Evolutionary conservation across 2,329 filamentous ascomycete species (phyloP), one percentile per base, ranked within the genome.

Genomic region (Triangularia setosa): DNA sequence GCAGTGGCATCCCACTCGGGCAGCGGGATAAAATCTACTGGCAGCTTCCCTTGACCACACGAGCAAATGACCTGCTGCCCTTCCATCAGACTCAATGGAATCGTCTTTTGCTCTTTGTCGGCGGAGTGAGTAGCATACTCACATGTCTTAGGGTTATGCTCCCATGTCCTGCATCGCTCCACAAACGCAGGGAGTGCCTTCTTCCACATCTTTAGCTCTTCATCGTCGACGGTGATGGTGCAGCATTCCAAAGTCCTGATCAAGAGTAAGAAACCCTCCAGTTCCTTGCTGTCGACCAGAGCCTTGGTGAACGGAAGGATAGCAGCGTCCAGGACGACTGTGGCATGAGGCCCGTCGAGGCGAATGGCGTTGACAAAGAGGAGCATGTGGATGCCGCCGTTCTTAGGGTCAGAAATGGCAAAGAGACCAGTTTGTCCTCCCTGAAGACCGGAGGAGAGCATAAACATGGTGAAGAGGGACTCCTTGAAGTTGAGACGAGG

Each of bases 201-300:
- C 69, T 82, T 82, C 82, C 81, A 84, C 9, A 82, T 73, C 1
- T 82, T 73, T 2, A 92, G 76, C 40, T 90, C 89, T n/a, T 79
- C 82, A 11, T 85, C 83, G 27, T 81, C 74, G 4, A 83, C 77
- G 0, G 60, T 71, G n/a, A 79, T 68, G 11, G 71, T 74, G 67
- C 75, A 75, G 61, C 76, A 74, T 55, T 79, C 74, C 0, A 80
- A 70, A 9, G 73, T 71, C 14, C 74, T 72, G 1, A 79, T 65
- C 1, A 79, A 40, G 3, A 78, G 66, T 2, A 82, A 71, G 67
- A 83, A 81, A 0, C 71, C 65, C 18, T 77, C 72, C 16, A 82
- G 67, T 54, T 72, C 68, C 68, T 67, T 44, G 0, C 72, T 75
- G 11, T 68, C 48, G 7, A 81, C 64, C 2, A 79, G 65, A 0